Evolutionary conservation across 2,329 filamentous ascomycete species (phyloP).

Genomic region (Colletotrichum kahawae): DNA sequence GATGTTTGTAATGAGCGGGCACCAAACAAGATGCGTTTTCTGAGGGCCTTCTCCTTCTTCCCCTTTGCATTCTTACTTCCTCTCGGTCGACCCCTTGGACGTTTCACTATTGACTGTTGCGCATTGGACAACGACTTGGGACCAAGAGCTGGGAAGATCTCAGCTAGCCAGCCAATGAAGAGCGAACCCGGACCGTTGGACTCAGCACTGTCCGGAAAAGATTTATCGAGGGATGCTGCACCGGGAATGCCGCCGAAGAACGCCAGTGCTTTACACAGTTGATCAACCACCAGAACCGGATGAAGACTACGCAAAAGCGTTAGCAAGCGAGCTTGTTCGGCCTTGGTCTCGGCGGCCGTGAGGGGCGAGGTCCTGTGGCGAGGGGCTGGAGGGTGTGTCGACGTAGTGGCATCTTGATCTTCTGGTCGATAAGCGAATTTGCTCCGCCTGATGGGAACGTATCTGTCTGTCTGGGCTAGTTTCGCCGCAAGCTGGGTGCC

Average conservation of each 20-base stretch:
- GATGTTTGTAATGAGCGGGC: neutral
- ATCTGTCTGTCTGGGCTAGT: constrained; percentile 58
- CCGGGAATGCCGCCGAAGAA: constrained; percentile 67
- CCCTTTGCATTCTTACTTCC: constrained; percentile 54
- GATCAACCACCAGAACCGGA: constrained; percentile 63
- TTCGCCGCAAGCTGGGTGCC: constrained; percentile 63
- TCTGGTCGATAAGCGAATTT: constrained; percentile 32
- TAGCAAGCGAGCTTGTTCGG: constrained; percentile 64
- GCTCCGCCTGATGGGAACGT: constrained; percentile 54
- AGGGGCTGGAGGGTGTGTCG: constrained; percentile 20
- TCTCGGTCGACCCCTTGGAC: constrained; percentile 48
- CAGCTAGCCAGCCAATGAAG: constrained; percentile 66
- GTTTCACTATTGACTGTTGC: constrained; percentile 17
- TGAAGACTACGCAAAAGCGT: constrained; percentile 60
- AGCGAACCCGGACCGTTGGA: constrained; percentile 62
- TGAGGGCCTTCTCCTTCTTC: constrained; percentile 37
- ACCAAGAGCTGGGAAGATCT: constrained; percentile 61
- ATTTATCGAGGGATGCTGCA: constrained; percentile 52
- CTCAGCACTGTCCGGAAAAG: constrained; percentile 61
- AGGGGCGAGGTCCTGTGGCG: constrained; percentile 29
- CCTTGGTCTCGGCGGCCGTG: constrained; percentile 56
- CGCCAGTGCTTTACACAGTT: constrained; percentile 66
- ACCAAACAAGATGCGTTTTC: neutral
- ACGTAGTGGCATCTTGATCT: neutral
- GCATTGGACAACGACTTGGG: constrained; percentile 10